Base-by-base conservation (phyloP, 768 basidiomycete genomes). In the Boletus subparvulus region DNA sequence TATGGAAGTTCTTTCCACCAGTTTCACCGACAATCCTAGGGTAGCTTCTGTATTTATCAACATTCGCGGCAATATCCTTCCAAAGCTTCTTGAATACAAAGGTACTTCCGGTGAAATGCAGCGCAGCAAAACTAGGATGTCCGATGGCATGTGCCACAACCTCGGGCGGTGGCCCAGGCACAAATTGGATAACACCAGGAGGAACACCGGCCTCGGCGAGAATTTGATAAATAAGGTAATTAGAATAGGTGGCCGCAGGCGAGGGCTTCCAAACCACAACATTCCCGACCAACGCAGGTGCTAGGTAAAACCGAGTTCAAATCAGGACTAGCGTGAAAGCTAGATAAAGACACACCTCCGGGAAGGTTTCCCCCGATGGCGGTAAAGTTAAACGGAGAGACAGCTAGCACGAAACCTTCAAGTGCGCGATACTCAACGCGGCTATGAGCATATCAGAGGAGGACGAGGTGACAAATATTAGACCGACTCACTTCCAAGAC, bases 321-420 rank as follows among this genome's bases (percentile, higher is more conserved):
- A 17, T 39, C 9, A 26, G 21, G 9, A 37, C 11, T 21, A 24
- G 32, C 12, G 52, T 14, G 16, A 33, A 55, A 33, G 33, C 35
- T 16, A 59, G n/a, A 35, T 26, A 39, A 45, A 39, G n/a, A 54
- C 62, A 50, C 53, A 83, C 87, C 73, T 73, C 83, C 89, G 8
- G 88, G 84, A 36, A 98, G 89, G 73, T 99, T 99, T 14, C 93
- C 97, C 40, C 94, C 96, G 60, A 99, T 99, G 28, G 96, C 96
- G 33, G 96, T 98, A 70, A 94, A 95, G 75, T 99, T 99, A 80
- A 99, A 98, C 0, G 97, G 97, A 8, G 97, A 94, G 40, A 98
- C 90, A 14, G 97, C 97, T 48, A 98, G 83, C 26, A 98, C 92
- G 77, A 99, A 99, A 24, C 97, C 97, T 75, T 98, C 97, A n/a